phyloP scores from a whole-genome alignment of 1,139 yeast species.

The Zygosaccharomyces pseudobailii region DNA sequence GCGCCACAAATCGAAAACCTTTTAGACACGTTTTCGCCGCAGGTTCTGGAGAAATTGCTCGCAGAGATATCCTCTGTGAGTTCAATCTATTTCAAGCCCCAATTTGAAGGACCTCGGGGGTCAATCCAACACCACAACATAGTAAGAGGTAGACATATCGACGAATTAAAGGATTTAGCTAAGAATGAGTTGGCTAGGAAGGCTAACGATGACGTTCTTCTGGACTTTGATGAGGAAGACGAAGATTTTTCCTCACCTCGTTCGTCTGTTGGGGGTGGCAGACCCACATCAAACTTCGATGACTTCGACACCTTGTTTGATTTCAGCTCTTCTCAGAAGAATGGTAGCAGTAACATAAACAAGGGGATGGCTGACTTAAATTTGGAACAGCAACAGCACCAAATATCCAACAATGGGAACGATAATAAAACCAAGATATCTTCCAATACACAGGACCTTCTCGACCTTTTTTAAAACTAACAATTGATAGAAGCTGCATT shows the following conservation, averaged over 20 bases:
- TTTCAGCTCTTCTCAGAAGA: slow-evolving; percentile 18
- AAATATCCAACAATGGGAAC: slow-evolving; percentile 16
- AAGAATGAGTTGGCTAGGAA: slow-evolving; percentile 67
- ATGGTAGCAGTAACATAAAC: slow-evolving; percentile 12
- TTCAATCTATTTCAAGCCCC: slow-evolving; percentile 85
- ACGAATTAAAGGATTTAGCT: slow-evolving; percentile 74
- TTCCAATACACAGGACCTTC: slow-evolving; percentile 44
- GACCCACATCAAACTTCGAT: slow-evolving; percentile 38
- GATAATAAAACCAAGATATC: slow-evolving; percentile 8
- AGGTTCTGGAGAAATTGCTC: slow-evolving; percentile 61
- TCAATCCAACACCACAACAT: slow-evolving; percentile 29
- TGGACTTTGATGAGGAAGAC: slow-evolving; percentile 62
- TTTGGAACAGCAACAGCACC: slow-evolving; percentile 22
- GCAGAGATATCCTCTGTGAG: slow-evolving; percentile 80
- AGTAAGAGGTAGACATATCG: slow-evolving; percentile 51
- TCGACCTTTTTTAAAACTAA: slow-evolving; percentile 47
- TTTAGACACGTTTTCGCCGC: slow-evolving; percentile 65
- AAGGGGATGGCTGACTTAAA: slow-evolving; percentile 30
- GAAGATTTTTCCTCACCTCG: slow-evolving; percentile 4
- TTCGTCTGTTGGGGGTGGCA: slow-evolving; percentile 18
- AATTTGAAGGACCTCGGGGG: slow-evolving; percentile 49
- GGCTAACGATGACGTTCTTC: slow-evolving; percentile 70
- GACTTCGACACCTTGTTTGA: slow-evolving; percentile 66
- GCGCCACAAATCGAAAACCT: slow-evolving; percentile 71
- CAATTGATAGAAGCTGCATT: neutral